A percentile compares a stretch with the other conserved stretches of the same genome.
Evolutionary conservation across 257 asterid species (phyloP).

Genomic region (Pogostemon cablin): DNA sequence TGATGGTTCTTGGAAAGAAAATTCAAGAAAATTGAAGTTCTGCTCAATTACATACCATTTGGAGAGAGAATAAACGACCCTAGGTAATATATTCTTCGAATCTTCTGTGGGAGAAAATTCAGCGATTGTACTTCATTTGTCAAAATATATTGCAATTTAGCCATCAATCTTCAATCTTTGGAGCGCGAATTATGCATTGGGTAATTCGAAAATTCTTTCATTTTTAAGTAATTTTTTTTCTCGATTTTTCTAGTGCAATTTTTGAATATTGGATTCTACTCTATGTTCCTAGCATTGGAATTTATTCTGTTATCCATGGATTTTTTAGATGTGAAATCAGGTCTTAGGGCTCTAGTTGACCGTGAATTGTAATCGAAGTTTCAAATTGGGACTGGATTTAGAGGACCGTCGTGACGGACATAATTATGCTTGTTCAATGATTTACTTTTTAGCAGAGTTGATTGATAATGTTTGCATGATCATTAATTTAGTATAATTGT

Average conservation of each 20-base stretch:
- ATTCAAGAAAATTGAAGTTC: slow-evolving; percentile 31
- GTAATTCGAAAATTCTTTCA: slow-evolving; percentile 40
- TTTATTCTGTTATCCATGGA: neutral
- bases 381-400: slow-evolving; percentile 22
- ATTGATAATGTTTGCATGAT: slow-evolving; percentile 32
- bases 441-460: slow-evolving; percentile 5
- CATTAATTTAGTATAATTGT: slow-evolving; percentile 29
- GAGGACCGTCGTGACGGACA: neutral
- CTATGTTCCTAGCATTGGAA: slow-evolving; percentile 13
- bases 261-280: slow-evolving; percentile 30
- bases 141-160: slow-evolving; percentile 37
- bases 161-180: slow-evolving; percentile 38
- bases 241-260: slow-evolving; percentile 21
- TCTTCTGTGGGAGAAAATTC: slow-evolving; percentile 34
- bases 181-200: slow-evolving; percentile 27
- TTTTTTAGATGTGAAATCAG: slow-evolving; percentile 36
- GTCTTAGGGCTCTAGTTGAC: slow-evolving; percentile 42
- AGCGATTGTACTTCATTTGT: slow-evolving; percentile 36
- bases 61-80: slow-evolving; percentile 37
- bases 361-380: slow-evolving; percentile 29
- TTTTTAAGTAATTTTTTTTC: slow-evolving; percentile 43
- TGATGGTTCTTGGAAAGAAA: slow-evolving; percentile 23
- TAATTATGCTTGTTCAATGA: neutral
- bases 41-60: slow-evolving; percentile 34
- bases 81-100: slow-evolving; percentile 42